Base-by-base conservation (phyloP, 2,329 filamentous ascomycete species). In the Dichotomopilus funicola region DNA sequence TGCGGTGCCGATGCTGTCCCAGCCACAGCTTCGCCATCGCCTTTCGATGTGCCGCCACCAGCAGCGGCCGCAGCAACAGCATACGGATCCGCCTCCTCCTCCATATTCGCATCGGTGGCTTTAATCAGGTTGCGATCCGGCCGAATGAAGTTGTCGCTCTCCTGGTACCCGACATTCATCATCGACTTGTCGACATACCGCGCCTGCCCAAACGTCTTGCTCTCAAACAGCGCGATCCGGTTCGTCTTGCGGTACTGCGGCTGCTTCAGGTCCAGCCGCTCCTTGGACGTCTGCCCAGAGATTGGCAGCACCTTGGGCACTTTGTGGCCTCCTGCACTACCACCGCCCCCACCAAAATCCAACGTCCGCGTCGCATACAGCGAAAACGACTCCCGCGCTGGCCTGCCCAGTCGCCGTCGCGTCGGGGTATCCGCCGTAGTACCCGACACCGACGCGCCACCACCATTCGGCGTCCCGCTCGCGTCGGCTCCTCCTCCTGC, bases 111-210 rank as follows among this genome's bases (percentile, higher is more conserved):
- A 62, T 86, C 83, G 33, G 73, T 77, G 27, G 81, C 80, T 67
- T 85, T 85, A 64, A 86, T 82, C 58, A 95, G 77, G 51, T 80
- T 85, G 57, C 82, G 81, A 53, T 91, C 87, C 5, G 89, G 87
- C 46, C 89, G 85, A 51, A 88, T 78, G 67, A 91, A 97, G 56
- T 91, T 79, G 71, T 97, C 92, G 64, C 88, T 96, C 73, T 96
- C 91, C 72, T 96, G 92, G 67, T 96, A 97, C 51, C 92, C 92
- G 47, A 96, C 88, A 65, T 90, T 92, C 63, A 91, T 91, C 91
- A 97, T 96, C 1, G 89, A 88, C 67, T 94, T 91, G 71, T 96
- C 92, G 47, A 97, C 91, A 70, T 96, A 97, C 65, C 92, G 88
- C 57, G 89, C 85, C 67, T 92, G 88, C 43, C 90, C 89, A 60